These are phyloP conservation scores for Hypoxylon sp. DNA, from an alignment of 2,329 filamentous ascomycete species.

Conservation along the genomic window DNA sequence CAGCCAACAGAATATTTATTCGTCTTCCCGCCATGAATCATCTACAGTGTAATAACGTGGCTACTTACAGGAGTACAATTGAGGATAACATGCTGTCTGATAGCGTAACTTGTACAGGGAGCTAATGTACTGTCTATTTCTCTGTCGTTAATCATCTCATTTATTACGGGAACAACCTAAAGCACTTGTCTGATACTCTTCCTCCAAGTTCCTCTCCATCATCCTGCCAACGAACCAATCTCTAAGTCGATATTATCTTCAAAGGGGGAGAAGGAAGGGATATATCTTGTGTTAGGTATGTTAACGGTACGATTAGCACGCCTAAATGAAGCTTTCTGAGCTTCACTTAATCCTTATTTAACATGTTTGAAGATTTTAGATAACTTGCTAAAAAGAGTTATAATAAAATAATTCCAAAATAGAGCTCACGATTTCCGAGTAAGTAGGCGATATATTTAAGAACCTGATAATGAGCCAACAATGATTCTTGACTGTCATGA, in stretches of 20 bases:
- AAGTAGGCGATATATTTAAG: background rate
- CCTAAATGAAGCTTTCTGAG: background rate
- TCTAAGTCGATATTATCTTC: no score
- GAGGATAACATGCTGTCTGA: background rate
- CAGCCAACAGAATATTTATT: background rate
- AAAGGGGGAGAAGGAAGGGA: no score
- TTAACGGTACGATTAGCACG: background rate
- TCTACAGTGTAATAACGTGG: background rate
- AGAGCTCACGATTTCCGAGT: background rate
- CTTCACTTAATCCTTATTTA: background rate
- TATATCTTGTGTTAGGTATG: no score
- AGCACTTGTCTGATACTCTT: background rate
- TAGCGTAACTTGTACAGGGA: background rate
- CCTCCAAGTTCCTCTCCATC: background rate
- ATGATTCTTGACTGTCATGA: background rate
- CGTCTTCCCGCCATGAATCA: background rate
- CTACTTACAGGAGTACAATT: background rate
- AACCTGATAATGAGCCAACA: background rate
- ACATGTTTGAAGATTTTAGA: background rate
- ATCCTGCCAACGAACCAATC: no score
- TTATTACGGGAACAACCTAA: background rate
- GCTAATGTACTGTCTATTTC: background rate
- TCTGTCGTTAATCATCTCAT: background rate
- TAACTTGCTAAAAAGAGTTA: background rate
- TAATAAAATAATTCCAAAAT: no score